Percentiles rank a stretch among this genome's conserved stretches.
Evolutionary conservation across 345 rosid genomes (phyloP).

Genomic region (Garcia nutans): DNA sequence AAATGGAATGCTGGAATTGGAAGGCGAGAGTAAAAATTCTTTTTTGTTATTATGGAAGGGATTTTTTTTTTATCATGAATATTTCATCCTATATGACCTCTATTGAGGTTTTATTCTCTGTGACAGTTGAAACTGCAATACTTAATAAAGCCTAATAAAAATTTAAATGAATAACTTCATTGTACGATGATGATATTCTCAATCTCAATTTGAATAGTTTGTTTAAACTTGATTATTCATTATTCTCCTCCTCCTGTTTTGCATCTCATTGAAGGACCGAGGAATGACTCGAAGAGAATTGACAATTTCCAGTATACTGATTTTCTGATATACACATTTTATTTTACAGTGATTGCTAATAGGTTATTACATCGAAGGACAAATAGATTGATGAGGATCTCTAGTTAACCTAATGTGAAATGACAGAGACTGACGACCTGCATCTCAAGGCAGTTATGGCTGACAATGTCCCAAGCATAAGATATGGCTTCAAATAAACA

Average conservation of each 20-base stretch:
- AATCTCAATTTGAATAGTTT: neutral
- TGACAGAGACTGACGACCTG: constrained; percentile 7
- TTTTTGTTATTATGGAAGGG: neutral
- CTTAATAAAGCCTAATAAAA: neutral
- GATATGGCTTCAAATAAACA: neutral
- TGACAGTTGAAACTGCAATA: neutral
- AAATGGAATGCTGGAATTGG: neutral
- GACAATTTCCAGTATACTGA: too few species aligned
- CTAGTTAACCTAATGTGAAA: neutral
- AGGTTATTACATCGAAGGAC: neutral
- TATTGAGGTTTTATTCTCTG: neutral
- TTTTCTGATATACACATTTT: too few species aligned
- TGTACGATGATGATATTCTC: neutral
- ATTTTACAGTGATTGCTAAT: constrained; percentile 1
- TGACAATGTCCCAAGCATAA: neutral
- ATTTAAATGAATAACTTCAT: neutral
- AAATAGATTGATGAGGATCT: neutral
- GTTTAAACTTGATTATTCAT: neutral
- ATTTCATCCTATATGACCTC: neutral
- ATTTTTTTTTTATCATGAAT: neutral
- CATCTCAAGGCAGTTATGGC: constrained; percentile 4
- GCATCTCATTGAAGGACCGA: neutral
- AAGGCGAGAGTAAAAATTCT: neutral
- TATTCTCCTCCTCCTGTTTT: too few species aligned
- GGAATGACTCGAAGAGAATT: neutral